Evolutionary conservation across 2,329 filamentous ascomycete species (phyloP).

Genomic region (Ophiosphaerella narmari): DNA sequence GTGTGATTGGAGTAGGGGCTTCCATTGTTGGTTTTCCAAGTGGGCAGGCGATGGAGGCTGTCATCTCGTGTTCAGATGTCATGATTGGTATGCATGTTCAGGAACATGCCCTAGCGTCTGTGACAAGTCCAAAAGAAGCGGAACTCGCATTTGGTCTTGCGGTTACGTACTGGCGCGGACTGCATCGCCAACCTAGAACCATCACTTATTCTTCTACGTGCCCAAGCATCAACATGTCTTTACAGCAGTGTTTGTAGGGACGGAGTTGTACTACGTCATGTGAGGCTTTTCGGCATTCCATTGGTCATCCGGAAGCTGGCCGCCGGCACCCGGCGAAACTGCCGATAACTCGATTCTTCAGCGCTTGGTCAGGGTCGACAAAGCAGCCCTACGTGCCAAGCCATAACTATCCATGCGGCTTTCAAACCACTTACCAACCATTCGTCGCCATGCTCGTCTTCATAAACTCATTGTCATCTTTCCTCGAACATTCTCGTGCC

Average conservation of each 20-base stretch:
- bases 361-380: conserved; percentile 28
- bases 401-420: conserved; percentile 13
- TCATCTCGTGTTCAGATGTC: no score
- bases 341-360: conserved; percentile 6
- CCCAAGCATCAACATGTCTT: no score
- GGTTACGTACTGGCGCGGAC: no score
- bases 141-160: no score
- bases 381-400: conserved; percentile 18
- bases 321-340: background rate
- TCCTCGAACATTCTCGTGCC: conserved; percentile 40
- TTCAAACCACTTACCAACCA: conserved; percentile 38
- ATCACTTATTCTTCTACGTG: no score
- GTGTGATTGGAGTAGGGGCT: no score
- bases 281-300: background rate
- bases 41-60: no score
- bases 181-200: no score
- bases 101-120: no score
- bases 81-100: no score
- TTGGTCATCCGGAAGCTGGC: background rate
- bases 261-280: background rate
- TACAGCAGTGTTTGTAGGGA: background rate
- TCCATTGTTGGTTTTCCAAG: no score
- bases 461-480: conserved; percentile 9
- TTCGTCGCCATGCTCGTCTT: conserved; percentile 21
- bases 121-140: no score